Percentiles rank a stretch among this genome's conserved stretches.
phyloP scores from a whole-genome alignment of 2,329 filamentous ascomycete species.

The Pyricularia pennisetigena region DNA sequence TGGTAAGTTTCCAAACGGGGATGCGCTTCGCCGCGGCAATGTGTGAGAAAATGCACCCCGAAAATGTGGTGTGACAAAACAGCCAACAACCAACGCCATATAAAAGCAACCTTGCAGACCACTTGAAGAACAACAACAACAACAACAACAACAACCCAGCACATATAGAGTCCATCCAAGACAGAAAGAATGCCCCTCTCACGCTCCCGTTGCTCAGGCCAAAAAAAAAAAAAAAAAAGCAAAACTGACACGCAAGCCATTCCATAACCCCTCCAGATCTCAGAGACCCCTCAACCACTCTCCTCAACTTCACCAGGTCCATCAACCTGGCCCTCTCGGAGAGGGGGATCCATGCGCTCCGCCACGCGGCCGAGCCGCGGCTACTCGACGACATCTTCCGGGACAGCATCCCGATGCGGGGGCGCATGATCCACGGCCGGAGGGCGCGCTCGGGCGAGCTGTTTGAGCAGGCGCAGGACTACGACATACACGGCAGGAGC shows the following conservation, averaged over 20 bases:
- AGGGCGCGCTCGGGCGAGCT: conserved; percentile 49
- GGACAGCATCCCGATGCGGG: conserved; percentile 84
- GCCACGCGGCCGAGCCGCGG: conserved; percentile 52
- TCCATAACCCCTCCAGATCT: conserved; percentile 51
- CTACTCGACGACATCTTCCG: conserved; percentile 66
- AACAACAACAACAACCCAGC: too few species aligned
- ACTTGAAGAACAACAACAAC: too few species aligned
- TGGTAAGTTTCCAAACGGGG: conserved; percentile 46
- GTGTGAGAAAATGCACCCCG: too few species aligned
- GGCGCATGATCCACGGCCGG: conserved; percentile 87
- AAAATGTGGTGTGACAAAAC: too few species aligned
- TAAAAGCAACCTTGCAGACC: too few species aligned
- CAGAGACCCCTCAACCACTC: conserved; percentile 69
- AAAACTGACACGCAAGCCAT: neutral
- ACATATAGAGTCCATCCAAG: too few species aligned
- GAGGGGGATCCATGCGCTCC: conserved; percentile 82
- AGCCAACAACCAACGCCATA: too few species aligned
- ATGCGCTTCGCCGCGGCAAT: too few species aligned
- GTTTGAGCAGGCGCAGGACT: conserved; percentile 73
- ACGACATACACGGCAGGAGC: conserved; percentile 76
- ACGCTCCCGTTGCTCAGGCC: too few species aligned
- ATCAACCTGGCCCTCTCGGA: conserved; percentile 96
- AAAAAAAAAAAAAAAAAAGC: too few species aligned
- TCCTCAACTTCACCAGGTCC: conserved; percentile 94
- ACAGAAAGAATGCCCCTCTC: too few species aligned